Conservation (phyloP, 1,284 basidiomycete species). For the Rhodotorula sp. region DNA sequence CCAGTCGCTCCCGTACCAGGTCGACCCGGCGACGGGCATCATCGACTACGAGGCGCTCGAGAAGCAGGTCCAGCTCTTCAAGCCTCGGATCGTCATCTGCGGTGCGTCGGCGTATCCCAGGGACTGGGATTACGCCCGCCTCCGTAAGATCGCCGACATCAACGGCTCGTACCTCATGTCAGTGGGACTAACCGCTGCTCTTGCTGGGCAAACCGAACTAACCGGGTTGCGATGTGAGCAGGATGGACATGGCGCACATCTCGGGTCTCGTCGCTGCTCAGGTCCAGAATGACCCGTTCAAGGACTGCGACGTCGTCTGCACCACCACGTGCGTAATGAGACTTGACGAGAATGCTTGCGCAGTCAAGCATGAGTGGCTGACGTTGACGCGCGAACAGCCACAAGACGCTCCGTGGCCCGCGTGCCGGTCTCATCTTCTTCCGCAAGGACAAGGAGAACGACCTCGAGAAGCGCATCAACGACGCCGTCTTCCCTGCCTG, state of each 20-base stretch:
- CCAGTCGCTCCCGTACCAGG: constrained; percentile 95
- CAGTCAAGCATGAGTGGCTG: neutral
- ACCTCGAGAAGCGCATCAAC: constrained; percentile 94
- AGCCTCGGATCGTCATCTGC: constrained; percentile 93
- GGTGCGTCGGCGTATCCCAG: constrained; percentile 98
- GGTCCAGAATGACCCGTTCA: constrained; percentile 90
- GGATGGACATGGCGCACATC: constrained; percentile 94
- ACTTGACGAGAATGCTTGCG: too few species aligned
- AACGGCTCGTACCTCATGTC: constrained; percentile 76
- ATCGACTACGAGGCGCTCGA: constrained; percentile 86
- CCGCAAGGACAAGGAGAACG: constrained; percentile 83
- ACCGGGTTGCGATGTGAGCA: constrained; percentile 54
- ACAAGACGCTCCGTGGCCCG: constrained; percentile 98
- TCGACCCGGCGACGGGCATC: constrained; percentile 79
- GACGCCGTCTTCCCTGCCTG: constrained; percentile 99
- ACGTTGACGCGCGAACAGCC: constrained; percentile 52
- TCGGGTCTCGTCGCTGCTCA: constrained; percentile 92
- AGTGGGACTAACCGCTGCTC: neutral
- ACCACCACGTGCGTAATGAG: constrained; percentile 68
- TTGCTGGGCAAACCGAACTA: constrained; percentile 49
- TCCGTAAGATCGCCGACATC: constrained; percentile 79
- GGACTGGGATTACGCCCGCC: constrained; percentile 90
- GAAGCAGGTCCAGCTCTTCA: constrained; percentile 91
- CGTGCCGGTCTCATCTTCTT: constrained; percentile 99
- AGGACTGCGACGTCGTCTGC: constrained; percentile 95